phyloP scores from a whole-genome alignment of 106 monocot genomes.

The Apostasia ramifera region DNA sequence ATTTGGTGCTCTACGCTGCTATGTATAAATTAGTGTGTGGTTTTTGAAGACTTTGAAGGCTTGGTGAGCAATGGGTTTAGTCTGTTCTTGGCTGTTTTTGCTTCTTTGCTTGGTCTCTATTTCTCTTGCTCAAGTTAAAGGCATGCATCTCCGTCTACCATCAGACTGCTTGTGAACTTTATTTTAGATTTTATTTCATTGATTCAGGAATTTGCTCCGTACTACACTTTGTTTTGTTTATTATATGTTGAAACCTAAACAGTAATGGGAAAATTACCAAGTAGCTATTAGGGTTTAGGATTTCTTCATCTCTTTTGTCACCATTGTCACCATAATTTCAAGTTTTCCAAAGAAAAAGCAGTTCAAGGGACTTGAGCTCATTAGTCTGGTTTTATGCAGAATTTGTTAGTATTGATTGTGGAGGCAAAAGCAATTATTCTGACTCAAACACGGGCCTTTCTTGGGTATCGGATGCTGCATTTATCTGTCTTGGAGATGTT shows the following conservation, averaged over 20 bases:
- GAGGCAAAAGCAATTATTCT: constrained; percentile 25
- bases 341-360: not conserved
- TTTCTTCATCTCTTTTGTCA: not conserved
- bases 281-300: not conserved
- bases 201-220: not conserved
- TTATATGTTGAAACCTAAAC: not conserved
- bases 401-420: constrained; percentile 49
- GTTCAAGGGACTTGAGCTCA: not conserved
- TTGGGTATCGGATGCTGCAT: constrained; percentile 29
- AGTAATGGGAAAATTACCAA: not conserved
- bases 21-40: not conserved
- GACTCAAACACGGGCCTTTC: constrained; percentile 27
- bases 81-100: constrained; percentile 14
- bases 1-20: not conserved
- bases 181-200: not conserved
- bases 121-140: constrained; percentile 15
- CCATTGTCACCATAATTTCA: not conserved
- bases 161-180: not conserved
- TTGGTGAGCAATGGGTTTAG: constrained; percentile 6
- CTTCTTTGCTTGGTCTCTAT: constrained; percentile 5
- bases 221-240: not conserved
- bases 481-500: constrained; percentile 19
- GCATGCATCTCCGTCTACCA: not conserved
- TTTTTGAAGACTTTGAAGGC: not conserved
- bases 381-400: constrained; percentile 16